Evolutionary conservation across 2,329 filamentous ascomycete genomes (phyloP).

Genomic region (Colletotrichum sidae): DNA sequence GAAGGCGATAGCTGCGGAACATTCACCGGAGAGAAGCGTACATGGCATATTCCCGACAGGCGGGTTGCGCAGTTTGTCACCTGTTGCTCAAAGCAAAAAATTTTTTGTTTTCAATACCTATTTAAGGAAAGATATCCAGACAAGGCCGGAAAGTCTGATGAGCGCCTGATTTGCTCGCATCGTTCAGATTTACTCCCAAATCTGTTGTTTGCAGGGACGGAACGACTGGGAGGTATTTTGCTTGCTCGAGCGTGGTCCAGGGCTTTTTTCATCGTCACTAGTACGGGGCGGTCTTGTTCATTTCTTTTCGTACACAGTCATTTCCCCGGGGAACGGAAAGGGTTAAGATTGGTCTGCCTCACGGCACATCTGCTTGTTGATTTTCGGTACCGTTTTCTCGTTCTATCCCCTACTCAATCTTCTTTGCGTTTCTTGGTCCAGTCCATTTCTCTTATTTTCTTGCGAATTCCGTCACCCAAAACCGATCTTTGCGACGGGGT

Average conservation of each 20-base stretch:
- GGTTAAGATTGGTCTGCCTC: slow-evolving; percentile 51
- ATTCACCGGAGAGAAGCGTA: no score
- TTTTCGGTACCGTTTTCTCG: slow-evolving; percentile 6
- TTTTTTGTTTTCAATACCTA: neutral
- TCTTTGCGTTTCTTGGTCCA: slow-evolving; percentile 25
- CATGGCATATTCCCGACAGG: no score
- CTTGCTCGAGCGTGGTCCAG: slow-evolving; percentile 24
- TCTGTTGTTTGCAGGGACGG: slow-evolving; percentile 19
- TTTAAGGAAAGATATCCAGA: no score
- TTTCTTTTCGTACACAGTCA: slow-evolving; percentile 35
- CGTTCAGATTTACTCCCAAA: slow-evolving; percentile 11
- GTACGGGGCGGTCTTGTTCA: slow-evolving; percentile 19
- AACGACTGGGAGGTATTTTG: slow-evolving; percentile 30
- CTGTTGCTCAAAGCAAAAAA: slow-evolving; percentile 9
- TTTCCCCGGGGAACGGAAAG: slow-evolving; percentile 37
- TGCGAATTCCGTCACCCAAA: slow-evolving; percentile 19
- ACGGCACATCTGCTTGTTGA: slow-evolving; percentile 45
- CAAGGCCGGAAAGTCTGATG: neutral
- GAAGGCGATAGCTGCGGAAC: no score
- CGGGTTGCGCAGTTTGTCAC: no score
- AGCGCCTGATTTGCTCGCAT: slow-evolving; percentile 20
- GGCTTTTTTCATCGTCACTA: slow-evolving; percentile 2
- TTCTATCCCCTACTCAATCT: slow-evolving; percentile 20
- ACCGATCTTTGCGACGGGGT: slow-evolving; percentile 24
- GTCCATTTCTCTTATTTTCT: slow-evolving; percentile 13